Conservation (phyloP, 2,329 filamentous ascomycete species). For the Fusarium sp. region DNA sequence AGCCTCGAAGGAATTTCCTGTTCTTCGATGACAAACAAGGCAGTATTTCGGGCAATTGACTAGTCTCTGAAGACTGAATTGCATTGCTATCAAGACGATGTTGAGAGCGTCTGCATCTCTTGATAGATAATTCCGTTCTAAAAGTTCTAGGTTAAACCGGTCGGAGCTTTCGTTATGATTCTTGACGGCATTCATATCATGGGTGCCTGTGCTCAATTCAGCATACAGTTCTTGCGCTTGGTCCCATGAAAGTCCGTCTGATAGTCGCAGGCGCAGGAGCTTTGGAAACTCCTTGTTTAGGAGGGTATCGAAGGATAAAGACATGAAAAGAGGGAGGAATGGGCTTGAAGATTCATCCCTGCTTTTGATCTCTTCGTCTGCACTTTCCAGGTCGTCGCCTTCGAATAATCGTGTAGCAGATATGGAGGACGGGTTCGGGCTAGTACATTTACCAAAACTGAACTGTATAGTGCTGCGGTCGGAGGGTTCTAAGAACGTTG, state of each 20-base stretch:
- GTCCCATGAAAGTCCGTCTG: constrained; percentile 70
- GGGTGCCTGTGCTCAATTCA: constrained; percentile 13
- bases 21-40: constrained; percentile 80
- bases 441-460: constrained; percentile 75
- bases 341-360: constrained; percentile 10
- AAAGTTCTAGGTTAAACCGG: constrained; percentile 18
- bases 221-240: constrained; percentile 35
- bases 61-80: constrained; percentile 81
- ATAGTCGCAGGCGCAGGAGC: constrained; percentile 69
- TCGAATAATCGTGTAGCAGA: constrained; percentile 58
- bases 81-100: constrained; percentile 70
- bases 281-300: constrained; percentile 72
- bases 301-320: constrained; percentile 69
- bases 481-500: constrained; percentile 60
- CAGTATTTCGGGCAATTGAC: constrained; percentile 88
- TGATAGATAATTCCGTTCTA: constrained; percentile 48
- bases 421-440: constrained; percentile 74
- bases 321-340: constrained; percentile 71
- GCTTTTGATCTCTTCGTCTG: not conserved
- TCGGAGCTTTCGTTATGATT: constrained; percentile 11
- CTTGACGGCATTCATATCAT: not conserved
- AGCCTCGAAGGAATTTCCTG: constrained; percentile 72
- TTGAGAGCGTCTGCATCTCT: constrained; percentile 54
- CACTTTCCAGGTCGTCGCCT: not conserved
- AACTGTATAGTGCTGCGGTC: constrained; percentile 59